Evolutionary conservation across 768 basidiomycete species (phyloP), one percentile per base, ranked within the genome.

Genomic region (Phylloporus sp.): DNA sequence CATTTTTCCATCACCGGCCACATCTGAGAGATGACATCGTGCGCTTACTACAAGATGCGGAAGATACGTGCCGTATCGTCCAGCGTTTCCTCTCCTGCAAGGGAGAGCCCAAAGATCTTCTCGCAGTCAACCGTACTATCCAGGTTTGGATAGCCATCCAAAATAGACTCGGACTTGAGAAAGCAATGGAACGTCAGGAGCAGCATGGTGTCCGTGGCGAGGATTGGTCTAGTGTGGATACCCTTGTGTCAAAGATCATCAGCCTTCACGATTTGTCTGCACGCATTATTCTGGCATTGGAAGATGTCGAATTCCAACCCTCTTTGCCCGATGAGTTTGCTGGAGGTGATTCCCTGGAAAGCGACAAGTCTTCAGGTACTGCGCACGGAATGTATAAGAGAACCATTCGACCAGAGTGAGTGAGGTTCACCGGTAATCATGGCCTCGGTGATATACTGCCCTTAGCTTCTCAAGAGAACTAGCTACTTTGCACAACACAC

Each of bases 41-140:
- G 14, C 74, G 71, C 35, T 59, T 72, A 20, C 64, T 94, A 38
- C 70, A 71, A 21, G 71, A 77, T 37, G 66, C 79, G 2, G 87
- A 84, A 56, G 91, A 94, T 60, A 74, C 77, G 4, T 75, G 77
- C 11, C 84, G 91, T 11, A 78, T 90, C 36, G 77, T 88, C 14
- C 91, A 94, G 56, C 80, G 78, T 50, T 85, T 93, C 55, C 63
- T 83, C 3, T 72, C 87, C 11, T 77, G 84, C 2, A 78, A 81
- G 44, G 88, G 86, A 22, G 79, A 80, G 45, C 63, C 77, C 17
- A 72, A 63, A 39, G 91, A 92, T 57, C 71, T 94, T 22, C 62
- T 79, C 10, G 69, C 80, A 3, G 76, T 94, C 32, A 77, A 77
- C 50, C 68, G 71, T 18, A 82, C 86, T 5, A 80, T 90, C 46